Conservation (phyloP, 2,329 filamentous ascomycete genomes). For the Paecilomyces fulvus region DNA sequence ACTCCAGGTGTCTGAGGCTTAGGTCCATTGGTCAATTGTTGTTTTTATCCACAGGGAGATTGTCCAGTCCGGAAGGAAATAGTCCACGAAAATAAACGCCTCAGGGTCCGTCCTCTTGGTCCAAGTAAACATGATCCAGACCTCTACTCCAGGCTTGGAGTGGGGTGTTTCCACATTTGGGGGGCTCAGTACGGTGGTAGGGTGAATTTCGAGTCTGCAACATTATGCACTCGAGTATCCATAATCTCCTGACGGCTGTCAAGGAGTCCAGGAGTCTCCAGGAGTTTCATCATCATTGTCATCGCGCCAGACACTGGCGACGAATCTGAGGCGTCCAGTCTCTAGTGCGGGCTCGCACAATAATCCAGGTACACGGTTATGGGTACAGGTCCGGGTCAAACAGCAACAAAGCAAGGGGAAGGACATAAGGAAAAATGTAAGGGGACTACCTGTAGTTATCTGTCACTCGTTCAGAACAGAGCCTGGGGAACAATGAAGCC, state of each 20-base stretch:
- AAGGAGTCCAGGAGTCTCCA: slow-evolving; percentile 15
- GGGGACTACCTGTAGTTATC: slow-evolving; percentile 35
- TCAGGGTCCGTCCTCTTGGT: background rate
- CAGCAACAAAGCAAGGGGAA: slow-evolving; percentile 11
- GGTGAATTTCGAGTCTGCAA: slow-evolving; percentile 23
- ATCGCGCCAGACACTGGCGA: slow-evolving; percentile 12
- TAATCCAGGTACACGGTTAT: slow-evolving; percentile 6
- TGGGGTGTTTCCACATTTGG: slow-evolving; percentile 10
- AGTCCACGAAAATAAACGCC: background rate
- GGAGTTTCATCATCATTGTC: slow-evolving; percentile 18
- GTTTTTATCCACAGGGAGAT: background rate
- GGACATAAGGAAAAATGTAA: slow-evolving; percentile 17
- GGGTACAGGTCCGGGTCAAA: slow-evolving; percentile 14
- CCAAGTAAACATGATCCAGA: slow-evolving; percentile 12
- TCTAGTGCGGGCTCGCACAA: slow-evolving; percentile 7
- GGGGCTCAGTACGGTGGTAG: slow-evolving; percentile 10
- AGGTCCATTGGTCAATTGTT: slow-evolving; percentile 5
- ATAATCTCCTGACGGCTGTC: slow-evolving; percentile 26
- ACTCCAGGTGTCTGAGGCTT: slow-evolving; percentile 8
- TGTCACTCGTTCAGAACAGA: slow-evolving; percentile 20
- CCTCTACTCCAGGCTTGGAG: slow-evolving; percentile 21
- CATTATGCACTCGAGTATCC: slow-evolving; percentile 33
- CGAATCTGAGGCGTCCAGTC: slow-evolving; percentile 4
- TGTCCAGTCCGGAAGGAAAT: background rate
- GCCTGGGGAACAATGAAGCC: slow-evolving; percentile 11